Conservation (phyloP, 257 asterid genomes). For the Ophiorrhiza pumila region DNA sequence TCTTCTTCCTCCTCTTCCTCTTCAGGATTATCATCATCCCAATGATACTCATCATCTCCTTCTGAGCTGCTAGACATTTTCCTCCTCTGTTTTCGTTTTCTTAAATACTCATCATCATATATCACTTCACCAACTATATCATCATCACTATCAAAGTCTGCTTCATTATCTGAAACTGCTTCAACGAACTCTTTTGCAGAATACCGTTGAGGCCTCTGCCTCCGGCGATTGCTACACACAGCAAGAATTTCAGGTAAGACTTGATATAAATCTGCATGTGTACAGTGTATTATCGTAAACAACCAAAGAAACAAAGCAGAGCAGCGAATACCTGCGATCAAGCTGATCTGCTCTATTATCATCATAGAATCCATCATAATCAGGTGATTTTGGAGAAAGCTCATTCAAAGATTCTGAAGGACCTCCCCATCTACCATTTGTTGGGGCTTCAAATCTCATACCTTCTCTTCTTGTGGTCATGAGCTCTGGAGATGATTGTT, state of each 20-base stretch:
- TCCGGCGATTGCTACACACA: constrained; percentile 56
- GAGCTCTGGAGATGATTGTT: constrained; percentile 56
- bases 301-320: background rate
- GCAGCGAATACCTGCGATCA: constrained; percentile 63
- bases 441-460: constrained; percentile 45
- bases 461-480: constrained; percentile 44
- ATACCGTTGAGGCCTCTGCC: constrained; percentile 86
- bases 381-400: constrained; percentile 56
- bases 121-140: constrained; percentile 95
- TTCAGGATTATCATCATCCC: constrained; percentile 70
- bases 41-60: constrained; percentile 79
- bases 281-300: background rate
- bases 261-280: background rate
- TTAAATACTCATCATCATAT: constrained; percentile 81
- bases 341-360: constrained; percentile 44
- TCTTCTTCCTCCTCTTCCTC: constrained; percentile 88
- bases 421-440: constrained; percentile 62
- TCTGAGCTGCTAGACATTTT: constrained; percentile 85
- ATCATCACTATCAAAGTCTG: constrained; percentile 79
- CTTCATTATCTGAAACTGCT: constrained; percentile 69
- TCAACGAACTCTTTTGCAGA: constrained; percentile 67
- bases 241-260: constrained; percentile 14
- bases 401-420: constrained; percentile 60
- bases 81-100: constrained; percentile 55
- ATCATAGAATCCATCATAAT: constrained; percentile 52